These are phyloP conservation scores for Anthracocystis panici-leucophaei DNA, from an alignment of 1,284 basidiomycete genomes.

Conservation along the genomic window DNA sequence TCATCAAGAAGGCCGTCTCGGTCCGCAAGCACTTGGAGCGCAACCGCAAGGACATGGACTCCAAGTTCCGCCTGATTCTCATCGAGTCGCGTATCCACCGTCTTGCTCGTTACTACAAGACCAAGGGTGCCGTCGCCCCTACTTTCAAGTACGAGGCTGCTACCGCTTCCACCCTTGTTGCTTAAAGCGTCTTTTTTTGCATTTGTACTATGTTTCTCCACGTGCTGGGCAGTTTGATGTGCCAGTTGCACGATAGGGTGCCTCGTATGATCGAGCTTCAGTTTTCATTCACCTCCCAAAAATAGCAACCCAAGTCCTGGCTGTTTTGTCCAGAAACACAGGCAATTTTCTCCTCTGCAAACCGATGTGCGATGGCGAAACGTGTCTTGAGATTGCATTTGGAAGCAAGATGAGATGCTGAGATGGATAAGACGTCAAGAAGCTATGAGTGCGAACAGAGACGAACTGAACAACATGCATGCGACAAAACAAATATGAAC, in stretches of 20 bases:
- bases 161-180: constrained; percentile 70
- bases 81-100: constrained; percentile 99
- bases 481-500: not conserved
- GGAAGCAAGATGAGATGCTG: not conserved
- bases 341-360: constrained; percentile 11
- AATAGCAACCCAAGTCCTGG: constrained; percentile 35
- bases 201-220: constrained; percentile 32
- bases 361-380: not conserved
- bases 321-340: constrained; percentile 7
- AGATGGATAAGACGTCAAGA: not conserved
- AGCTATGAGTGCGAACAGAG: not conserved
- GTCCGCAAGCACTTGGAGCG: constrained; percentile 98
- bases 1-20: constrained; percentile 99
- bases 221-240: too few species aligned
- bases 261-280: constrained; percentile 8
- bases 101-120: constrained; percentile 95
- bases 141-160: constrained; percentile 80
- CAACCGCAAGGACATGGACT: constrained; percentile 89
- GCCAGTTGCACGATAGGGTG: constrained; percentile 1
- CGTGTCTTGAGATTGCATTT: constrained; percentile 2
- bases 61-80: constrained; percentile 92
- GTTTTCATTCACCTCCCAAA: constrained; percentile 12
- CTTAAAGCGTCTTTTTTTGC: constrained; percentile 51
- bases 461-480: not conserved
- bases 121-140: constrained; percentile 95